Conservation (phyloP, 2,329 filamentous ascomycete genomes). For the Clonostachys chloroleuca region DNA sequence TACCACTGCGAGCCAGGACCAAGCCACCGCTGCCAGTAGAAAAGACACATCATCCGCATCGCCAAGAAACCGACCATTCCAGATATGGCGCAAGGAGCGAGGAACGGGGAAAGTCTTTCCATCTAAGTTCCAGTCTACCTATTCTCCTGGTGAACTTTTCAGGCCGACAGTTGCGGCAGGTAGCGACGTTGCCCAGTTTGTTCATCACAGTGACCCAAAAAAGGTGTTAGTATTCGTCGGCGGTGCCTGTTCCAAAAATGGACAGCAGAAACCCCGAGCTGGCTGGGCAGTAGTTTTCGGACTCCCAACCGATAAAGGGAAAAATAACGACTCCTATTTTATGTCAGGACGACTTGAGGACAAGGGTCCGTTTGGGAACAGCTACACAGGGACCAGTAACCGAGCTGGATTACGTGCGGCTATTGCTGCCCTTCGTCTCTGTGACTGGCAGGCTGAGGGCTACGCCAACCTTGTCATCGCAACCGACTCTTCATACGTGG, state of each 20-base stretch:
- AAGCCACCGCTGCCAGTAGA: too few species aligned
- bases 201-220: neutral
- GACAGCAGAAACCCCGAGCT: conserved; percentile 24
- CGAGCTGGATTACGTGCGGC: conserved; percentile 52
- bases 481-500: conserved; percentile 48
- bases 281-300: conserved; percentile 25
- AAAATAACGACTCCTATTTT: conserved; percentile 17
- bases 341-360: conserved; percentile 35
- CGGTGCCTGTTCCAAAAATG: conserved; percentile 39
- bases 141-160: too few species aligned
- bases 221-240: conserved; percentile 35
- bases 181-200: too few species aligned
- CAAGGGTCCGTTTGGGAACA: conserved; percentile 27
- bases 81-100: too few species aligned
- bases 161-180: too few species aligned
- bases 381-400: conserved; percentile 37
- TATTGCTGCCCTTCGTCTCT: conserved; percentile 40
- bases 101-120: too few species aligned
- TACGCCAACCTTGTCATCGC: conserved; percentile 40
- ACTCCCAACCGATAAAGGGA: conserved; percentile 35
- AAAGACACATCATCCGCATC: too few species aligned
- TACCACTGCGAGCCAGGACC: too few species aligned
- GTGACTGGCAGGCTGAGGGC: conserved; percentile 35
- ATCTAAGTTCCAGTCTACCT: too few species aligned
- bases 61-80: too few species aligned